Conservation (phyloP, 78 protist genomes). For the Dictyostelium capitatum region DNA sequence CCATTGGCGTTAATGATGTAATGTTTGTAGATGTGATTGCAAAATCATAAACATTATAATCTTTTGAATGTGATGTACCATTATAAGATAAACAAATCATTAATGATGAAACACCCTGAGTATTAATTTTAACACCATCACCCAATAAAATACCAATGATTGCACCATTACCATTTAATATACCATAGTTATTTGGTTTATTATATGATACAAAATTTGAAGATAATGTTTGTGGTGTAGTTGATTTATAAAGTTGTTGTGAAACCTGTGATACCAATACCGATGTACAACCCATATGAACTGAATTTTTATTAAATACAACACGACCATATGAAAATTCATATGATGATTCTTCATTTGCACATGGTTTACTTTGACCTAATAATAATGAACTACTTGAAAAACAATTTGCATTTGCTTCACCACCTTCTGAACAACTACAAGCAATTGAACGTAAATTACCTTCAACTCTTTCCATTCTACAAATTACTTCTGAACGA, state of each 20-base stretch:
- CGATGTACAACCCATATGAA: slow-evolving; percentile 11
- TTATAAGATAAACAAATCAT: background rate
- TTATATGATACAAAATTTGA: slow-evolving; percentile 31
- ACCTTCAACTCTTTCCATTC: slow-evolving; percentile 47
- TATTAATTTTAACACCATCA: slow-evolving; percentile 28
- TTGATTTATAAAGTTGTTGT: slow-evolving; percentile 34
- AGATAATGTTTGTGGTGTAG: slow-evolving; percentile 7
- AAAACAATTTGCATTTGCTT: background rate
- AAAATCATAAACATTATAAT: slow-evolving; percentile 28
- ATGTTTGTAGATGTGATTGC: background rate
- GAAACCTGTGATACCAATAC: slow-evolving; percentile 1
- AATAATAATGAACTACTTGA: background rate
- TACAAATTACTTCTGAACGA: slow-evolving; percentile 35
- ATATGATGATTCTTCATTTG: background rate
- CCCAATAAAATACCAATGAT: slow-evolving; percentile 36
- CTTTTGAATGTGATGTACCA: background rate
- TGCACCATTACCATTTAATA: slow-evolving; percentile 6
- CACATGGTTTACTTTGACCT: slow-evolving; percentile 57
- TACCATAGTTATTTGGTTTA: slow-evolving; percentile 33
- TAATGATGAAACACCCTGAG: slow-evolving; percentile 22
- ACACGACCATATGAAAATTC: slow-evolving; percentile 22
- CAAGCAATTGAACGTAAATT: slow-evolving; percentile 37
- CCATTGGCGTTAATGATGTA: background rate
- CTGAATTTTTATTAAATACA: background rate
- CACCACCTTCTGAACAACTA: slow-evolving; percentile 14